Percentiles rank a stretch among this genome's conserved stretches.
These are phyloP conservation scores for Talaromyces proteolyticus DNA, from an alignment of 495 filamentous ascomycete species.

Conservation along the genomic window DNA sequence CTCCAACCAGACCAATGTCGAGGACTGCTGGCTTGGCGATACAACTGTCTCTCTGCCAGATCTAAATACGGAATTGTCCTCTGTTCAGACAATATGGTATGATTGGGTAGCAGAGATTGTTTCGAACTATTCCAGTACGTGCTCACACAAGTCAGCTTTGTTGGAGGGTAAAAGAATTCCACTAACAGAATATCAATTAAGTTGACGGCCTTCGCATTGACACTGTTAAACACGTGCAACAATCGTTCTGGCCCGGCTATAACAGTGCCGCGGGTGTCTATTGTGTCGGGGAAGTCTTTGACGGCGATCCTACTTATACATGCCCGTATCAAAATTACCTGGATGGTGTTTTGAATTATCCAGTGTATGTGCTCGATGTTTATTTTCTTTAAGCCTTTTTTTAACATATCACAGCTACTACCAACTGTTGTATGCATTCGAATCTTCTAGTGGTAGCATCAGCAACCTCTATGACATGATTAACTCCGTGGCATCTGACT, in stretches of 20 bases:
- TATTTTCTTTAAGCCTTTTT: too few relatives aligned
- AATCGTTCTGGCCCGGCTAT: slow-evolving; percentile 63
- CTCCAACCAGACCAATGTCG: slow-evolving; percentile 40
- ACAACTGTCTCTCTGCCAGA: slow-evolving; percentile 59
- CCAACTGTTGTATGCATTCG: slow-evolving; percentile 55
- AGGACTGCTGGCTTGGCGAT: slow-evolving; percentile 62
- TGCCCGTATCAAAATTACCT: slow-evolving; percentile 58
- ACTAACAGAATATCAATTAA: too few relatives aligned
- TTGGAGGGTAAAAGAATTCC: too few relatives aligned
- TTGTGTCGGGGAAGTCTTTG: slow-evolving; percentile 61
- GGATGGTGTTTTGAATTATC: slow-evolving; percentile 65
- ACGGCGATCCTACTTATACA: slow-evolving; percentile 54
- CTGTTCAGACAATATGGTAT: slow-evolving; percentile 53
- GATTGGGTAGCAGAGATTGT: slow-evolving; percentile 62
- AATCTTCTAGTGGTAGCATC: slow-evolving; percentile 52
- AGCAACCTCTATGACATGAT: slow-evolving; percentile 53
- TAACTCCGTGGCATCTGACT: slow-evolving; percentile 46
- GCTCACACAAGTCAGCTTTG: too few relatives aligned
- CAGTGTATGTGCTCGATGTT: too few relatives aligned
- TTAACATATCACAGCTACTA: too few relatives aligned
- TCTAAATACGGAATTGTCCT: slow-evolving; percentile 54
- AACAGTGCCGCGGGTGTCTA: slow-evolving; percentile 62
- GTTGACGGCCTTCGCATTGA: slow-evolving; percentile 78
- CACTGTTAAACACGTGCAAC: slow-evolving; percentile 66
- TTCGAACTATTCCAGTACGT: slow-evolving; percentile 55